Base-by-base conservation (phyloP, 805 yeast species). In the Metschnikowia colocasiae region DNA sequence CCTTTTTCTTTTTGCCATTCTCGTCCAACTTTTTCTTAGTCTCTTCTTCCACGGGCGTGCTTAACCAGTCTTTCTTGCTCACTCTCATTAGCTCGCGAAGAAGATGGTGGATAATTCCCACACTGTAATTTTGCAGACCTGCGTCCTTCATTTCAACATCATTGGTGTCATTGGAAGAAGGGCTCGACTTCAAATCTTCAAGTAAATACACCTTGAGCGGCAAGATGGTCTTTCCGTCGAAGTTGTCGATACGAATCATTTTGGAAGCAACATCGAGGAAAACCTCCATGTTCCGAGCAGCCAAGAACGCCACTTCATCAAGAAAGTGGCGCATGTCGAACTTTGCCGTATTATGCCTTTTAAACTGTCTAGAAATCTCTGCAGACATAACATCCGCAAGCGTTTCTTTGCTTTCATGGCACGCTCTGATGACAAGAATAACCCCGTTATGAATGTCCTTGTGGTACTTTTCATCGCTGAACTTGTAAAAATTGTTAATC, bases 61-160 rank as follows among this genome's bases (percentile, higher is more conserved):
- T 48, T 10, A 61, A 49, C 68, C 76, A 72, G 25, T 74, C 78
- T 10, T 55, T 65, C 51, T 60, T 71, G 50, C 59, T 64, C 32
- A 60, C 69, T 49, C 51, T 51, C 81, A 87, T 82, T 26, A 90
- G 65, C 58, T 89, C 91, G 0, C 81, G 68, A 23, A 90, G 63
- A 9, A 90, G 63, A 1, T 78, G 58, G 49, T 81, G 82, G 52
- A 90, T 73, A 10, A 89, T 76, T 1, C 90, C 90, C 2, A 85
- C 70, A 0, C 67, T 50, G 5, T 52, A 35, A 10, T 33, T 43
- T 9, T 32, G 45, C 16, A 51, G 46, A 16, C 50, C 53, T 1
- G 54, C 63, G 32, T 63, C 69, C 4, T 49, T 49, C 65, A 65
- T 63, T 20, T 63, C 68, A 23, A 64, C 60, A 43, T 71, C 66